These are phyloP conservation scores for Neopestalotiopsis sp. DNA, from an alignment of 2,329 filamentous ascomycete species.

Conservation along the genomic window DNA sequence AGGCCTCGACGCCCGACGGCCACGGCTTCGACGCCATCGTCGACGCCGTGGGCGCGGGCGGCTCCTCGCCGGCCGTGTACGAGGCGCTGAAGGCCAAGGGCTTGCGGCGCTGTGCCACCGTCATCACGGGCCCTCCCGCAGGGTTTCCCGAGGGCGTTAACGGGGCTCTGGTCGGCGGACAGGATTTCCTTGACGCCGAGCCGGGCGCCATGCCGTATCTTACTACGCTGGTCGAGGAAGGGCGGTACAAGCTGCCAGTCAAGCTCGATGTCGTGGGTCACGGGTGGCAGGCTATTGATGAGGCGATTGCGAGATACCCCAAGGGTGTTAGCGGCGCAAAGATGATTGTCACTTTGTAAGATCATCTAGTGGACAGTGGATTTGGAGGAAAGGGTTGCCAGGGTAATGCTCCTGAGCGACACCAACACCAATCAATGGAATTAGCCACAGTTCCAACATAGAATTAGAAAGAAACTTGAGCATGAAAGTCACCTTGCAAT, in stretches of 20 bases:
- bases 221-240: slow-evolving; percentile 28
- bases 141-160: slow-evolving; percentile 34
- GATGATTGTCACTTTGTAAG: slow-evolving; percentile 22
- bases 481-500: too few species aligned
- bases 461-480: too few species aligned
- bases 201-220: slow-evolving; percentile 19
- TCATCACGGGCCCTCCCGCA: slow-evolving; percentile 33
- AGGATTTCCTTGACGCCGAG: slow-evolving; percentile 24
- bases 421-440: too few species aligned
- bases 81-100: slow-evolving; percentile 32
- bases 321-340: slow-evolving; percentile 22
- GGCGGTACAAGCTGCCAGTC: slow-evolving; percentile 32
- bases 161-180: slow-evolving; percentile 25
- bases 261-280: slow-evolving; percentile 29
- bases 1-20: slow-evolving; percentile 27
- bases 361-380: too few species aligned
- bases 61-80: slow-evolving; percentile 31
- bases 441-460: too few species aligned
- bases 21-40: slow-evolving; percentile 40
- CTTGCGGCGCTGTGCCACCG: slow-evolving; percentile 34
- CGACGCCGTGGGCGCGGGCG: slow-evolving; percentile 37
- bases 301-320: slow-evolving; percentile 25
- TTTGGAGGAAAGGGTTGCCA: too few species aligned
- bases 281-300: slow-evolving; percentile 32
- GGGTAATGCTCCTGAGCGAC: too few species aligned